These are phyloP conservation scores for Staphylotrichum longicolle DNA, from an alignment of 495 filamentous ascomycete genomes.

Conservation along the genomic window DNA sequence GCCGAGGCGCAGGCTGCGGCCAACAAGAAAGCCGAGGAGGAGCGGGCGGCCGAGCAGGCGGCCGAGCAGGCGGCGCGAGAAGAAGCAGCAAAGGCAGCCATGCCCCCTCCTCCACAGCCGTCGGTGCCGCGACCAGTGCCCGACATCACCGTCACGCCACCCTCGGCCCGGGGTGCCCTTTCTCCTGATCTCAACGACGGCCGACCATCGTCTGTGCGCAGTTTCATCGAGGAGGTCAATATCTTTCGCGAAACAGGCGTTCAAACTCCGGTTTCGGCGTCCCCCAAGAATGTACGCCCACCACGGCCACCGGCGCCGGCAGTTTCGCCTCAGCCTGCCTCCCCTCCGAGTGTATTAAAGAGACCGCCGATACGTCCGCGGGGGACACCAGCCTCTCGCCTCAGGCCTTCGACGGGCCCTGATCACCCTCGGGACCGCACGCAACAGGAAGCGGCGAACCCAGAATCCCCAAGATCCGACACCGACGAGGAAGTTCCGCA, in stretches of 20 bases:
- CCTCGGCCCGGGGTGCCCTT: conserved; percentile 28
- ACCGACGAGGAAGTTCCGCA: background rate
- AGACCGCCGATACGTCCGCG: conserved; percentile 4
- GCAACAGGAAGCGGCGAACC: background rate
- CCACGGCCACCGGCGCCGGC: background rate
- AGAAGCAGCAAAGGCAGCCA: conserved; percentile 9
- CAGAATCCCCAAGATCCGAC: background rate
- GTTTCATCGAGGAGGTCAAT: conserved; percentile 38
- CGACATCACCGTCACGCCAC: background rate
- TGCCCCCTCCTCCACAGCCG: conserved; percentile 5
- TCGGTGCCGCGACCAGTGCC: background rate
- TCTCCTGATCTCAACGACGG: conserved; percentile 26
- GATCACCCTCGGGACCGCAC: background rate
- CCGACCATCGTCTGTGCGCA: conserved; percentile 24
- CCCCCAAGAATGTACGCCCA: background rate
- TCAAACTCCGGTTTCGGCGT: conserved; percentile 23
- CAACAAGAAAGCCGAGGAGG: background rate
- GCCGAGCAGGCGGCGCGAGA: conserved; percentile 7
- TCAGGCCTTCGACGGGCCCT: background rate
- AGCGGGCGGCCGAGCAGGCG: background rate
- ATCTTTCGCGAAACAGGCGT: conserved; percentile 36
- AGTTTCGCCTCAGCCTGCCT: background rate
- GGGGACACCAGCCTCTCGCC: background rate
- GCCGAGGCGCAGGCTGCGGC: conserved; percentile 7
- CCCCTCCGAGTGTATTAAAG: conserved; percentile 2